phyloP scores from a whole-genome alignment of 768 basidiomycete genomes.

The Boletus huronensis region DNA sequence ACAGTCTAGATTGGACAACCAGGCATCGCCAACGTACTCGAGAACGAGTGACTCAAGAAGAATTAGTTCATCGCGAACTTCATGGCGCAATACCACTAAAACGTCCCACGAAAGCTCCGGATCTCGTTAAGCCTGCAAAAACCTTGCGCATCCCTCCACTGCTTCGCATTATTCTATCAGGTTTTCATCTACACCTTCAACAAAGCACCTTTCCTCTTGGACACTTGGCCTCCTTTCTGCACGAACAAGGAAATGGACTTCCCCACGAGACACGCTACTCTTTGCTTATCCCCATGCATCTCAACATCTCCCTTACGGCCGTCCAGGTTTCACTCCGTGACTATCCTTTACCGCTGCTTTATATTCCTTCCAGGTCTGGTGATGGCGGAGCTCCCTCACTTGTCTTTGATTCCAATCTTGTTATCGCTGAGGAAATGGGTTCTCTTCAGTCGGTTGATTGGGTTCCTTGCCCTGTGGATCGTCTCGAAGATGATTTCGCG shows the following conservation, averaged over 20 bases:
- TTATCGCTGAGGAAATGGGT: constrained; percentile 86
- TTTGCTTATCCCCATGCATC: constrained; percentile 77
- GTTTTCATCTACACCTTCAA: constrained; percentile 53
- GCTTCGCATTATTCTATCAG: constrained; percentile 59
- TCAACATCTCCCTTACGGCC: constrained; percentile 64
- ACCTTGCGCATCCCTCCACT: constrained; percentile 54
- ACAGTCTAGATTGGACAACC: constrained; percentile 70
- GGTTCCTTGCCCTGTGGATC: constrained; percentile 64
- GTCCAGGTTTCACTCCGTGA: constrained; percentile 69
- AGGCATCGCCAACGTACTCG: constrained; percentile 46
- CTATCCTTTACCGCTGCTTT: constrained; percentile 84
- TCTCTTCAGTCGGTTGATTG: constrained; percentile 63
- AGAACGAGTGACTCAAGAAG: constrained; percentile 50
- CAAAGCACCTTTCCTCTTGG: constrained; percentile 57
- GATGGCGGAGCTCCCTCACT: constrained; percentile 43
- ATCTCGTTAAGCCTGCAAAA: constrained; percentile 42
- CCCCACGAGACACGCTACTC: constrained; percentile 71
- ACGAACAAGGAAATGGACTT: constrained; percentile 63
- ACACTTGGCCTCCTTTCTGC: constrained; percentile 59
- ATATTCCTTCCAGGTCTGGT: constrained; percentile 51
- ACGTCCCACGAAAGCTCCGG: constrained; percentile 35
- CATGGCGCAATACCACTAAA: constrained; percentile 35
- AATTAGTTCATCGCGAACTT: constrained; percentile 43
- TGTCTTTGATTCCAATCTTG: constrained; percentile 71
- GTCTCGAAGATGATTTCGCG: constrained; percentile 48